Base-by-base conservation (phyloP, 1,284 basidiomycete species). In the Psilocybe mexicana region DNA sequence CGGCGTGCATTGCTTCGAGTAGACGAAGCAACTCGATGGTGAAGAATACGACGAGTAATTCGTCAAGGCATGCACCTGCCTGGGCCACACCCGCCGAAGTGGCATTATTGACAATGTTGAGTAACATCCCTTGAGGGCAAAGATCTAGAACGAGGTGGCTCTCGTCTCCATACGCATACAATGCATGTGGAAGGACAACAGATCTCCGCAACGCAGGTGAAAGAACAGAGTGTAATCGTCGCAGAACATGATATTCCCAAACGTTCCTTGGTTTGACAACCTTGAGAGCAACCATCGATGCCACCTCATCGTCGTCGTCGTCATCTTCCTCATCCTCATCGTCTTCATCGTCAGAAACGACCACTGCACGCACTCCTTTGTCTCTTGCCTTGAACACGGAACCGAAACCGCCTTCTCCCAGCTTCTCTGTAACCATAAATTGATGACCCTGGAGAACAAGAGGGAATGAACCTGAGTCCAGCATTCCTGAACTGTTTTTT, bases 401-500 rank as follows among this genome's bases (percentile, higher is more conserved):
- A 0, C 96, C 97, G 67, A 95, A 99, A 0, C 95, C 95, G 5
- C 97, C 97, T 76, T 99, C 96, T 4, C 97, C 97, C 24, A 99
- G 81, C 74, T 98, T 98, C 62, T 90, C 89, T 4, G 80, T 76
- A 7, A 98, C 84, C 52, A 82, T 81, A 67, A 91, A 94, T 46
- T 75, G 76, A 59, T 82, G 82, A 2, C 81, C 85, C 33, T 77
- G 80, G 6, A 98, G 76, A 1, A 69, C 71, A 30, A 90, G 63
- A 5, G 79, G 64, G 67, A 85, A 76, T 14, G 69, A 71, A 11
- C 76, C 74, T 24, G 75, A 70, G 30, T 78, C 76, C 25, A 77
- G 65, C 6, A 69, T 63, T 3, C 79, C 74, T 3, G 78, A 78
- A 58, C 81, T 84, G 10, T 74, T 74, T 65, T 84, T 82, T 47